Conservation (phyloP, 1,284 basidiomycete species). For the Leccinum griseonigrum region DNA sequence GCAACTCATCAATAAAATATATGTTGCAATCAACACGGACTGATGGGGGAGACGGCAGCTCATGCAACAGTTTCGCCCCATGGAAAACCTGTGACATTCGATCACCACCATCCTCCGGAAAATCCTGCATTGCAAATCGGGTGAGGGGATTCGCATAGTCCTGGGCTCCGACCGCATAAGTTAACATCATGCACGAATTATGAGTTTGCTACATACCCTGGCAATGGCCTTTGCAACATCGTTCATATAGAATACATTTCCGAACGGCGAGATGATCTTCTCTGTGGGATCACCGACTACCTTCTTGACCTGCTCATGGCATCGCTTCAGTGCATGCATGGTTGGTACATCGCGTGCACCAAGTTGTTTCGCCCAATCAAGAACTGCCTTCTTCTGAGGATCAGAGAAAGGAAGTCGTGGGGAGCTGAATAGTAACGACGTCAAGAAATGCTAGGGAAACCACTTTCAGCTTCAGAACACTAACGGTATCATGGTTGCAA, state of each 20-base stretch:
- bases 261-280: not conserved
- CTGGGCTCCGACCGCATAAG: conserved; percentile 12
- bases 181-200: not conserved
- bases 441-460: conserved; percentile 1
- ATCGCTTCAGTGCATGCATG: not conserved
- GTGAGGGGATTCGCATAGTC: conserved; percentile 30
- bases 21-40: conserved; percentile 13
- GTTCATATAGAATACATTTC: conserved; percentile 15
- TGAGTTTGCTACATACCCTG: not conserved
- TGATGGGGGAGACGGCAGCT: conserved; percentile 21
- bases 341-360: not conserved
- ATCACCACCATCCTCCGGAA: conserved; percentile 19
- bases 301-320: not conserved
- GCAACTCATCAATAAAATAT: conserved; percentile 27
- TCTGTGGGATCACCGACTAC: conserved; percentile 1
- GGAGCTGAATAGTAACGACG: conserved; percentile 3
- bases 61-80: conserved; percentile 23
- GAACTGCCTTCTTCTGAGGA: conserved; percentile 4
- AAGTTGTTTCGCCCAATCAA: conserved; percentile 10
- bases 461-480: not conserved
- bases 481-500: not conserved
- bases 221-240: conserved; percentile 2
- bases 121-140: conserved; percentile 21
- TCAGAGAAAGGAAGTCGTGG: conserved; percentile 1
- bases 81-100: conserved; percentile 24